Percentiles rank a stretch among this genome's conserved stretches.
phyloP scores from a whole-genome alignment of 108 stramenopile species.

The Nitzschia sp. region DNA sequence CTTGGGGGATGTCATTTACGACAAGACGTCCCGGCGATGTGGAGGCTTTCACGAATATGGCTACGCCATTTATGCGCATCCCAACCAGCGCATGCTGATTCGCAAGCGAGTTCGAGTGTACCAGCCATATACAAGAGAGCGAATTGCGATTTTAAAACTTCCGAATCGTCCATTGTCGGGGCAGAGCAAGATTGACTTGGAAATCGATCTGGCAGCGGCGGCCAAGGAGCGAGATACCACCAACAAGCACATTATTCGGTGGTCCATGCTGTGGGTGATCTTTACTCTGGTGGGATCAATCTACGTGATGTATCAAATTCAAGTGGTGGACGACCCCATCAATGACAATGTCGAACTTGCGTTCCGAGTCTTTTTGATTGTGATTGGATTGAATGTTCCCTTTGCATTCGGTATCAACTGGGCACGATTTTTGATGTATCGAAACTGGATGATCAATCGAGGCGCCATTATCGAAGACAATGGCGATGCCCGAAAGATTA shows the following conservation, averaged over 20 bases:
- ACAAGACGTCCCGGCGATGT: conserved; percentile 12
- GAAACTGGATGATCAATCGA: conserved; percentile 64
- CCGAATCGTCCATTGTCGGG: conserved; percentile 64
- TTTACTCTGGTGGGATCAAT: conserved; percentile 46
- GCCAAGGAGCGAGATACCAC: conserved; percentile 38
- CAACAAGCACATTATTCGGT: conserved; percentile 11
- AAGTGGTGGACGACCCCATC: conserved; percentile 9
- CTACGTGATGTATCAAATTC: conserved; percentile 51
- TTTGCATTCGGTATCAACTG: conserved; percentile 46
- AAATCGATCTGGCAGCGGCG: conserved; percentile 57
- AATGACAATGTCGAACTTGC: conserved; percentile 40
- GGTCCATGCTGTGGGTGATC: conserved; percentile 48
- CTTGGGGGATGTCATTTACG: conserved; percentile 41
- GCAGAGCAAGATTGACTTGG: conserved; percentile 71
- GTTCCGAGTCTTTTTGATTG: conserved; percentile 26
- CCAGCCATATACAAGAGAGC: conserved; percentile 66
- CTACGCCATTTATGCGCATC: conserved; percentile 58
- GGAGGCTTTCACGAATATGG: conserved; percentile 48
- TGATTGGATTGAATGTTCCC: conserved; percentile 35
- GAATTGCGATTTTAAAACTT: conserved; percentile 53
- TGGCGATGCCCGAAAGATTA: conserved; percentile 22
- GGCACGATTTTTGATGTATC: conserved; percentile 53
- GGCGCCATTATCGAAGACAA: conserved; percentile 28
- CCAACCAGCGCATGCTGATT: conserved; percentile 33
- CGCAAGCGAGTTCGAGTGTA: conserved; percentile 68